Percentiles rank a stretch among this genome's conserved stretches.
These are phyloP conservation scores for Glarea lozoyensis DNA, from an alignment of 495 filamentous ascomycete genomes.

Conservation along the genomic window DNA sequence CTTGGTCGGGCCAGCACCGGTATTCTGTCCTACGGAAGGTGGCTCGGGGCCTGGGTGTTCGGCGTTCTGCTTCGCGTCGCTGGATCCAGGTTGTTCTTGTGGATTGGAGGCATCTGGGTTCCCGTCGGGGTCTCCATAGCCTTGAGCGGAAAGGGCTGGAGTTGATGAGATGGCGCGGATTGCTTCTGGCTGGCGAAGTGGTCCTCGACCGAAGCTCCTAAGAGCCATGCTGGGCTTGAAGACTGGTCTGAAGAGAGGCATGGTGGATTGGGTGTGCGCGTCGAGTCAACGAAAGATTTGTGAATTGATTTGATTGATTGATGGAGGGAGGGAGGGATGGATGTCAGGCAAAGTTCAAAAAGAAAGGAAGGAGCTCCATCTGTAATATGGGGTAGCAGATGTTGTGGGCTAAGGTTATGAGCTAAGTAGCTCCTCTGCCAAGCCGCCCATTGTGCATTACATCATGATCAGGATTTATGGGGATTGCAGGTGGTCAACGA, in stretches of 20 bases:
- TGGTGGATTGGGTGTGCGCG: not conserved
- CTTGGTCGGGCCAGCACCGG: constrained; percentile 20
- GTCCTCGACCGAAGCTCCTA: not conserved
- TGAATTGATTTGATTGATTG: not conserved
- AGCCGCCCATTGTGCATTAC: not conserved
- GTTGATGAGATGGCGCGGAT: not conserved
- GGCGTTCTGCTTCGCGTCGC: constrained; percentile 17
- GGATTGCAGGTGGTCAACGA: too few relatives aligned
- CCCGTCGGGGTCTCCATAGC: constrained; percentile 29
- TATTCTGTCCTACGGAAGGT: constrained; percentile 23
- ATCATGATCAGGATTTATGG: not conserved
- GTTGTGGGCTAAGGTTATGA: too few relatives aligned
- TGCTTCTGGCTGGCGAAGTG: not conserved
- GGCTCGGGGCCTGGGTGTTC: constrained; percentile 28
- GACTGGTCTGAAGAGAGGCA: not conserved
- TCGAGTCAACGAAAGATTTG: not conserved
- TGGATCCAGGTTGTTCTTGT: constrained; percentile 21
- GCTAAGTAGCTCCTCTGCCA: not conserved
- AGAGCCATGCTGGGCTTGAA: not conserved
- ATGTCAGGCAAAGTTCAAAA: not conserved
- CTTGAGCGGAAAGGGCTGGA: constrained; percentile 11
- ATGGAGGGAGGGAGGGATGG: not conserved
- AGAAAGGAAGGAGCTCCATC: not conserved
- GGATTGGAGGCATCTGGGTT: constrained; percentile 23
- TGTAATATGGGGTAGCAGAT: too few relatives aligned